Evolutionary conservation across 306 rosid genomes (phyloP).

Genomic region (Inga oerstediana): DNA sequence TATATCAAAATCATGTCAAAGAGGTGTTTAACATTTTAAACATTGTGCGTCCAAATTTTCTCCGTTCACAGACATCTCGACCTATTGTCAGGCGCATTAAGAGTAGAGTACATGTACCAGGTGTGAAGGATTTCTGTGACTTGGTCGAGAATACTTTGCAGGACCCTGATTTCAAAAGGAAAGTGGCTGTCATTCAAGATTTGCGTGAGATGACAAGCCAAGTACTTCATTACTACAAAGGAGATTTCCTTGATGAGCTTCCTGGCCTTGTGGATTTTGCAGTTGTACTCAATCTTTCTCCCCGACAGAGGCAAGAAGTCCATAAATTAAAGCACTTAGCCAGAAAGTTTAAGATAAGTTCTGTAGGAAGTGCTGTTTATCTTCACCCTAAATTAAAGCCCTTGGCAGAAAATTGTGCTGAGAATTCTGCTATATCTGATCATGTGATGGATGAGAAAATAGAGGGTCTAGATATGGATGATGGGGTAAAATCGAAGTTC

Average conservation of each 20-base stretch:
- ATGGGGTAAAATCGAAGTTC: slow-evolving; percentile 88
- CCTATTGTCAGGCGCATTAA: slow-evolving; percentile 74
- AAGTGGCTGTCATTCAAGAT: slow-evolving; percentile 79
- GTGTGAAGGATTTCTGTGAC: slow-evolving; percentile 61
- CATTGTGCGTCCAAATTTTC: slow-evolving; percentile 85
- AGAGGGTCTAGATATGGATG: slow-evolving; percentile 53
- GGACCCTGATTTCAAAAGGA: slow-evolving; percentile 77
- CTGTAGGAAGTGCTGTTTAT: slow-evolving; percentile 84
- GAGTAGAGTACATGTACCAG: slow-evolving; percentile 66
- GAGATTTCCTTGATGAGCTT: slow-evolving; percentile 97
- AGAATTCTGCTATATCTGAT: slow-evolving; percentile 47
- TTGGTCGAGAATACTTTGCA: slow-evolving; percentile 80
- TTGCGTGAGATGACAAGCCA: slow-evolving; percentile 91
- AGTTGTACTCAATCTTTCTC: slow-evolving; percentile 64
- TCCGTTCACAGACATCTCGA: slow-evolving; percentile 60
- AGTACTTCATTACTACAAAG: slow-evolving; percentile 88
- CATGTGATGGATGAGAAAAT: slow-evolving; percentile 59
- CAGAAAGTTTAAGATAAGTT: slow-evolving; percentile 69
- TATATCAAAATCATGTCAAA: slow-evolving; percentile 86
- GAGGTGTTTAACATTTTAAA: slow-evolving; percentile 88
- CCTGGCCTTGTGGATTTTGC: slow-evolving; percentile 91
- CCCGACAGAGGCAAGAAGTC: slow-evolving; percentile 63
- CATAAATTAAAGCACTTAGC: slow-evolving; percentile 46
- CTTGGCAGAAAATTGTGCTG: slow-evolving; percentile 55
- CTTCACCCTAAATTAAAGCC: slow-evolving; percentile 71